Percentiles rank a stretch among this genome's conserved stretches.
Conservation (phyloP, 305 asterid species). For the Fraxinus dipetala region DNA sequence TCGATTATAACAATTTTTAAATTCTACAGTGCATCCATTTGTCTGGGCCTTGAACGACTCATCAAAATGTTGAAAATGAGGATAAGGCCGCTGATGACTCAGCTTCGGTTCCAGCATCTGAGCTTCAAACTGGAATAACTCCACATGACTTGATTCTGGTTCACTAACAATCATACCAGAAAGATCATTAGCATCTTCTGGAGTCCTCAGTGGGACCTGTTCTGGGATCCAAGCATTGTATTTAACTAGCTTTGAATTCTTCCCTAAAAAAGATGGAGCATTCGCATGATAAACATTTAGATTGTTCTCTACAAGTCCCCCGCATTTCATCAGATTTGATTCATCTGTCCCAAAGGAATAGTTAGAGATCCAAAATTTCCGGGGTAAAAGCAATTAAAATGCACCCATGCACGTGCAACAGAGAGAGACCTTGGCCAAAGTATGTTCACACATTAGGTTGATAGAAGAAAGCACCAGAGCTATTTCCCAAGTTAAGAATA, state of each 20-base stretch:
- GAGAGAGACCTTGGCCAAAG: neutral
- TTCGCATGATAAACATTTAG: conserved; percentile 24
- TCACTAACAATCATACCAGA: conserved; percentile 20
- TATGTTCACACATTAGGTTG: conserved; percentile 1
- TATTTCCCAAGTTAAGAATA: neutral
- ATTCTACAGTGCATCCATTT: conserved; percentile 17
- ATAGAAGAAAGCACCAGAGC: neutral
- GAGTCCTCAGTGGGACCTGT: conserved; percentile 14
- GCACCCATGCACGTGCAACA: neutral
- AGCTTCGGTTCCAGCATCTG: conserved; percentile 17
- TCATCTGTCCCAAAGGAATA: conserved; percentile 21
- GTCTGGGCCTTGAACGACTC: conserved; percentile 25
- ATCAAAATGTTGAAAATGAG: conserved; percentile 15
- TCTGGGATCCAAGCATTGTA: conserved; percentile 26
- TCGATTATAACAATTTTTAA: conserved; percentile 17
- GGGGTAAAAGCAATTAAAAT: neutral
- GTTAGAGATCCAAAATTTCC: neutral
- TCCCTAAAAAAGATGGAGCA: conserved; percentile 22
- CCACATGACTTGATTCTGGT: conserved; percentile 16
- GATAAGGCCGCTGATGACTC: conserved; percentile 20
- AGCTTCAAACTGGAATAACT: conserved; percentile 18
- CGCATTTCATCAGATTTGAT: conserved; percentile 19
- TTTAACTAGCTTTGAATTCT: conserved; percentile 19
- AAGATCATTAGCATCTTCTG: conserved; percentile 25
- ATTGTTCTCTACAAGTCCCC: conserved; percentile 25